Conservation (phyloP, 2,329 filamentous ascomycete species). For the Alternaria brassicicola region DNA sequence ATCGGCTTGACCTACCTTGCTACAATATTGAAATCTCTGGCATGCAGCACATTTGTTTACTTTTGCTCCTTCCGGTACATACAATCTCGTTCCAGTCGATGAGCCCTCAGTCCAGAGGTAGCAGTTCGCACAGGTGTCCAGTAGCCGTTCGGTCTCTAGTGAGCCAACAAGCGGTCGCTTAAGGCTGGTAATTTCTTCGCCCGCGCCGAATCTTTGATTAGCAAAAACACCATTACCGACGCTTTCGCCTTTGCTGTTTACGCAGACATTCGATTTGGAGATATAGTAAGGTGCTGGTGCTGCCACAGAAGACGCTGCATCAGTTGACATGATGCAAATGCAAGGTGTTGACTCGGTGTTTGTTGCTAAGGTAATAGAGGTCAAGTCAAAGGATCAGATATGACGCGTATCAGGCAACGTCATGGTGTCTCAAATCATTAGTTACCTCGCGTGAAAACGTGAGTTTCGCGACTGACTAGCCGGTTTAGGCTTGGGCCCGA, state of each 20-base stretch:
- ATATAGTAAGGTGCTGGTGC: constrained; percentile 26
- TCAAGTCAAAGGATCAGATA: background rate
- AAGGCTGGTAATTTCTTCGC: constrained; percentile 57
- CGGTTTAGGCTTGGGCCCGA: background rate
- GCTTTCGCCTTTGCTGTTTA: constrained; percentile 26
- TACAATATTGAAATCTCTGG: constrained; percentile 64
- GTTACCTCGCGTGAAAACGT: constrained; percentile 7
- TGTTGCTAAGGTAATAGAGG: background rate
- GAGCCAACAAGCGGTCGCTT: constrained; percentile 61
- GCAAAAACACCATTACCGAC: constrained; percentile 64
- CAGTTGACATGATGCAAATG: background rate
- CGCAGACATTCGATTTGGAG: constrained; percentile 29
- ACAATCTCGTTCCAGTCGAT: constrained; percentile 39
- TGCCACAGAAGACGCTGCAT: background rate
- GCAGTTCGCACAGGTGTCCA: constrained; percentile 64
- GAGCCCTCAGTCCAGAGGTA: constrained; percentile 52
- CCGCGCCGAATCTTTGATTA: constrained; percentile 53
- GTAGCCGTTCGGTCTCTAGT: constrained; percentile 59
- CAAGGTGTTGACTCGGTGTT: too few relatives aligned
- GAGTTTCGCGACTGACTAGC: constrained; percentile 1
- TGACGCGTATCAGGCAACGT: constrained; percentile 3
- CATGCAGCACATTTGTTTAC: constrained; percentile 65
- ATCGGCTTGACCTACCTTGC: constrained; percentile 53
- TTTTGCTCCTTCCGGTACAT: constrained; percentile 39
- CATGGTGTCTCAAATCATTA: background rate